Evolutionary conservation across 208 protist species (phyloP).

Genomic region (Leishmania lainsoni): DNA sequence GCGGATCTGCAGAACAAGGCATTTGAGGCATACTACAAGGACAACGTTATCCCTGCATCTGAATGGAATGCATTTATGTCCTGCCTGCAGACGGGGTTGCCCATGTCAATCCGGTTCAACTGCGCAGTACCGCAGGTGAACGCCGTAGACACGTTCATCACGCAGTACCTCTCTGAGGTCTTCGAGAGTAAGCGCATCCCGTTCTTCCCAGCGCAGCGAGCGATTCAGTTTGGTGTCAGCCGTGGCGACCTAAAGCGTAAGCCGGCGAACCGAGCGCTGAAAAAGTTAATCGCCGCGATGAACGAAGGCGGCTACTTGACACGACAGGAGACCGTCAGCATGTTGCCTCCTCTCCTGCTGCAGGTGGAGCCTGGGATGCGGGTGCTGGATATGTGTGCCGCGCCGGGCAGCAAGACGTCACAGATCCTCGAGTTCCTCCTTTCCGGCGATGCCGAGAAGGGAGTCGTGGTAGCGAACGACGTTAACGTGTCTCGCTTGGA

Average conservation of each 20-base stretch:
- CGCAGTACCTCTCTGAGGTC: conserved; percentile 38
- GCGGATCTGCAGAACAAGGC: conserved; percentile 58
- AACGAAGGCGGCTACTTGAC: conserved; percentile 92
- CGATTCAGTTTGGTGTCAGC: conserved; percentile 79
- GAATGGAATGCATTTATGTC: conserved; percentile 71
- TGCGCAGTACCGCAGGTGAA: conserved; percentile 30
- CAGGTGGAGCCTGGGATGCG: conserved; percentile 71
- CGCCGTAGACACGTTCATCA: conserved; percentile 46
- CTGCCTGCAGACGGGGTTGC: conserved; percentile 71
- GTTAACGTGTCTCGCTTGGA: conserved; percentile 81
- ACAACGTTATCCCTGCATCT: conserved; percentile 50
- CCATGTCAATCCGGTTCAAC: conserved; percentile 77
- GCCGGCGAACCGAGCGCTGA: conserved; percentile 53
- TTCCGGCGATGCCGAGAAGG: conserved; percentile 24
- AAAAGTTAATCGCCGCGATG: conserved; percentile 80
- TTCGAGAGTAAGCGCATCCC: conserved; percentile 53
- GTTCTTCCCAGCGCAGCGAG: conserved; percentile 62
- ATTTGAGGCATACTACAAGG: conserved; percentile 79
- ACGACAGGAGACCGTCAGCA: conserved; percentile 92
- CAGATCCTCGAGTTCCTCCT: conserved; percentile 85
- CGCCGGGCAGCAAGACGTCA: conserved; percentile 90
- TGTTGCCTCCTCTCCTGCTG: conserved; percentile 87
- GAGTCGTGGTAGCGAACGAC: conserved; percentile 93
- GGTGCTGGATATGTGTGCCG: conserved; percentile 90
- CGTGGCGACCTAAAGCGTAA: conserved; percentile 83